These are phyloP conservation scores for Colletotrichum eremochloae DNA, from an alignment of 2,329 filamentous ascomycete genomes.

Conservation along the genomic window DNA sequence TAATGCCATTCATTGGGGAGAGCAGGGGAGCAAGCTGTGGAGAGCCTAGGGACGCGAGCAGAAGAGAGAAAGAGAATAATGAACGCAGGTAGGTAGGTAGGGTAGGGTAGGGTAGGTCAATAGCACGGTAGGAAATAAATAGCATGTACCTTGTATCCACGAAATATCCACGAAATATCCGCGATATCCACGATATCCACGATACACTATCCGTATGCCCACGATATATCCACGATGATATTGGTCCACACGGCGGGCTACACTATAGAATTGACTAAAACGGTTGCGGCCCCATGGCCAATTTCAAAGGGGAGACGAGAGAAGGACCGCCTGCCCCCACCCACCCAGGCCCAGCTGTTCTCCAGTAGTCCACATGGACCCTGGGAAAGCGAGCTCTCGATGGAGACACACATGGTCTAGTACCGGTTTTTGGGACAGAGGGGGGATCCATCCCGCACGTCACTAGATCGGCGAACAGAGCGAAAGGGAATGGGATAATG, in stretches of 20 bases:
- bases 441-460: conserved; percentile 2
- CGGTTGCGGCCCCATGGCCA: conserved; percentile 6
- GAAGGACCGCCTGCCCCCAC: too few relatives aligned
- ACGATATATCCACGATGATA: background rate
- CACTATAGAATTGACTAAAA: background rate
- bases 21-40: background rate
- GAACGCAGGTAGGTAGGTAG: too few relatives aligned
- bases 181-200: conserved; percentile 7
- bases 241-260: background rate
- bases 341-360: background rate
- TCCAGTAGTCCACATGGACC: background rate
- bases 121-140: background rate
- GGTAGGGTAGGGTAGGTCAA: background rate
- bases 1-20: background rate
- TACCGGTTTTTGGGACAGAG: background rate
- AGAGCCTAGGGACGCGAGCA: background rate
- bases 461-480: background rate
- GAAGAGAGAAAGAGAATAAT: background rate
- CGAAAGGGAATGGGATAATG: background rate
- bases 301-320: background rate
- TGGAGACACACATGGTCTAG: background rate
- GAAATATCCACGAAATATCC: background rate
- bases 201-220: background rate
- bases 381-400: background rate
- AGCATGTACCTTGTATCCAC: background rate